These are phyloP conservation scores for Heterobasidion irregulare DNA, from an alignment of 1,284 basidiomycete genomes.

Conservation along the genomic window DNA sequence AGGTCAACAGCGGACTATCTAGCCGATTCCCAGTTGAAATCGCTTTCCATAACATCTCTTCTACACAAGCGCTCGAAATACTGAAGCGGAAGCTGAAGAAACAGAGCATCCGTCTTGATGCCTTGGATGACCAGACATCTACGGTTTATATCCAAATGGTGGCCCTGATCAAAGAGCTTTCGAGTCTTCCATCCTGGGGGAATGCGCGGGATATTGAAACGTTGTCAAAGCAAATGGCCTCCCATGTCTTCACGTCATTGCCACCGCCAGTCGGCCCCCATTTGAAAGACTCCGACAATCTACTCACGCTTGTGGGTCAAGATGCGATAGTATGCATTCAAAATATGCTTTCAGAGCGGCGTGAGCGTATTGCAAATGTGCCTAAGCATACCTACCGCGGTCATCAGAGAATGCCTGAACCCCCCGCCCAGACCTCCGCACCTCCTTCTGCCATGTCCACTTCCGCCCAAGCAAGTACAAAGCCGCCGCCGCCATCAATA, in stretches of 20 bases:
- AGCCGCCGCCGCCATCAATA: background rate
- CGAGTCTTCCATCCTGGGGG: conserved; percentile 30
- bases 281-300: conserved; percentile 3
- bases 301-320: conserved; percentile 10
- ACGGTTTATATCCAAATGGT: conserved; percentile 25
- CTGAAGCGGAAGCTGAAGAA: conserved; percentile 37
- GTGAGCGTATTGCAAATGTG: conserved; percentile 15
- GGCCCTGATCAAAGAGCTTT: conserved; percentile 29
- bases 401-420: background rate
- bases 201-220: conserved; percentile 45
- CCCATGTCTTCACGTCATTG: conserved; percentile 17
- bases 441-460: conserved; percentile 3
- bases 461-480: conserved; percentile 27
- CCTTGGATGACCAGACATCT: conserved; percentile 27
- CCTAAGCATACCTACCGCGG: background rate
- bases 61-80: conserved; percentile 41
- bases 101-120: conserved; percentile 27
- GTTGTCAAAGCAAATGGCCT: conserved; percentile 37
- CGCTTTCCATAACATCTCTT: conserved; percentile 41
- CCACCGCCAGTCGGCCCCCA: conserved; percentile 6
- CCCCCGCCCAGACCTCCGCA: background rate
- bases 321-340: conserved; percentile 23
- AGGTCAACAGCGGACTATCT: conserved; percentile 51
- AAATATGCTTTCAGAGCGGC: conserved; percentile 16
- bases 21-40: conserved; percentile 62